These are phyloP conservation scores for Fusarium oxysporum DNA, from an alignment of 2,329 filamentous ascomycete species.

Conservation along the genomic window DNA sequence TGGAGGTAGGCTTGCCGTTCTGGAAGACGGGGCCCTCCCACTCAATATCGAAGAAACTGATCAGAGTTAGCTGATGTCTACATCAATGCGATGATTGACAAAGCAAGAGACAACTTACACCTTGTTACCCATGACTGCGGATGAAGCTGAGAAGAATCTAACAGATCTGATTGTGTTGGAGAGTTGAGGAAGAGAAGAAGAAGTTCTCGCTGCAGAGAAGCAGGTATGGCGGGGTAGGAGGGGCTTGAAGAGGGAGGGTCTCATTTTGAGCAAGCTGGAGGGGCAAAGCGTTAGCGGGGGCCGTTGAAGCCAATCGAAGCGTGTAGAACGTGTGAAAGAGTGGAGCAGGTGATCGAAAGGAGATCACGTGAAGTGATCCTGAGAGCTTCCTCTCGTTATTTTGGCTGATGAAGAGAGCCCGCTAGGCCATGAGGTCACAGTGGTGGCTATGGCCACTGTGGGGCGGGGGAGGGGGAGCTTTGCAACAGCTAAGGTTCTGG, in stretches of 20 bases:
- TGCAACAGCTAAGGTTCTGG: conserved; percentile 25
- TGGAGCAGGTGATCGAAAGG: conserved; percentile 24
- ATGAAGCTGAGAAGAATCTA: conserved; percentile 64
- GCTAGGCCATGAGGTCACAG: conserved; percentile 45
- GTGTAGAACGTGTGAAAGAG: conserved; percentile 1
- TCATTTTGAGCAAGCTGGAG: conserved; percentile 59
- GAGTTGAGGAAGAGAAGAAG: conserved; percentile 57
- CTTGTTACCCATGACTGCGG: conserved; percentile 78
- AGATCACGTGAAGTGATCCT: conserved; percentile 48
- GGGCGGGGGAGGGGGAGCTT: conserved; percentile 31
- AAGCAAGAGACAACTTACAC: conserved; percentile 64
- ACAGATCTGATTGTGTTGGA: conserved; percentile 54
- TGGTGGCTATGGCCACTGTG: conserved; percentile 34
- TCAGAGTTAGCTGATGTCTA: conserved; percentile 37
- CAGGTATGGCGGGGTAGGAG: conserved; percentile 61
- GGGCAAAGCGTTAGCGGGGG: conserved; percentile 55
- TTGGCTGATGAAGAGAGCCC: conserved; percentile 14
- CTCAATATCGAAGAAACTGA: conserved; percentile 76
- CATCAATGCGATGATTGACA: conserved; percentile 15
- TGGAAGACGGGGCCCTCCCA: conserved; percentile 80
- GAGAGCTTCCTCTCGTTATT: conserved; percentile 32
- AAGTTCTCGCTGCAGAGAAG: conserved; percentile 55
- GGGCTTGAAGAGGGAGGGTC: conserved; percentile 59
- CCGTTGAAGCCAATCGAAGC: conserved; percentile 44
- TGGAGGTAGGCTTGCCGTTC: conserved; percentile 64